Base-by-base conservation (phyloP, 768 basidiomycete species). In the Rhizopogon roseolus region DNA sequence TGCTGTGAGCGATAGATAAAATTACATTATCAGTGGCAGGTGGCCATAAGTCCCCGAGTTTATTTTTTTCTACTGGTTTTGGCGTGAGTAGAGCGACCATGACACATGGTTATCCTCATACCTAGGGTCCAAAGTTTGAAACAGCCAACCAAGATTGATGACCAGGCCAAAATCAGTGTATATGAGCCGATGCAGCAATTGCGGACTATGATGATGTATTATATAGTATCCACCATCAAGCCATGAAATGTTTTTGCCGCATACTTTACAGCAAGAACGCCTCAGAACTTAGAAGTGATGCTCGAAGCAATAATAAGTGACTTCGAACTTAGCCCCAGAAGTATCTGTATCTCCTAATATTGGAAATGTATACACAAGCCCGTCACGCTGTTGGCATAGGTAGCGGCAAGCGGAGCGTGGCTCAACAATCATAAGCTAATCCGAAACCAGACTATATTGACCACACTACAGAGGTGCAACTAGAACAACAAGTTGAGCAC, bases 401-500 rank as follows among this genome's bases (percentile, higher is more conserved):
- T 3, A 22, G 22, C 22, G 22, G 22, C 22, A 22, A 22, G 22
- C 22, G 22, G 22, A 22, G 22, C 22, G 16, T 25, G 7, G 9
- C 9, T 45, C 45, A 13, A 29, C 34, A 11, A 48, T 36, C 8
- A 34, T 9, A 19, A 16, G 46, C 14, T 34, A 48, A 36, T 48
- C 46, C 19, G 34, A 48, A 14, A 25, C 34, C 46, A 36, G 46
- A 48, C 14, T 48, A 48, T 36, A 48, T 48, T 48, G 9, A 48
- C 19, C 46, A 22, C 22, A 48, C 34, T 48, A 48, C 46, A 48
- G 34, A 36, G 46, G 14, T 48, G 46, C 46, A 25, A 48, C 46
- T 48, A 48, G 46, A 48, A 48, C 46, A 46, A 19, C 45, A 48
- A 48, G 46, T 48, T 48, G 14, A 48, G 46, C 34, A 32, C 46